phyloP scores from a whole-genome alignment of 1,284 basidiomycete species.

The Ceratobasidium sp. region DNA sequence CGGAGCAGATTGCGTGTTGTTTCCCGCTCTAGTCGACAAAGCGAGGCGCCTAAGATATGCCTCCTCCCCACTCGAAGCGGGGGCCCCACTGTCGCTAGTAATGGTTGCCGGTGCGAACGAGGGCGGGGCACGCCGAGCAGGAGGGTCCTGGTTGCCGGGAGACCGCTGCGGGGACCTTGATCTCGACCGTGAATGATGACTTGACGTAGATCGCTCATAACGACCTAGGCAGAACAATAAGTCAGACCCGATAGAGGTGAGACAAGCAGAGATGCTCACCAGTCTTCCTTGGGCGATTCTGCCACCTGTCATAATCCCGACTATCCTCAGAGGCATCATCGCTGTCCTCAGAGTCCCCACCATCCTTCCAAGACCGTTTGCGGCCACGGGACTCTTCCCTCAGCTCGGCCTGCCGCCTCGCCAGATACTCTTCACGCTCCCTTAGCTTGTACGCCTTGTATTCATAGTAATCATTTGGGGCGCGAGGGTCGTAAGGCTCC shows the following conservation, averaged over 20 bases:
- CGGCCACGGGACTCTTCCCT: slow-evolving; percentile 66
- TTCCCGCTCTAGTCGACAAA: slow-evolving; percentile 61
- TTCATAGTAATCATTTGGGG: slow-evolving; percentile 89
- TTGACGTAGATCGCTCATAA: slow-evolving; percentile 66
- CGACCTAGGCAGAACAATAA: slow-evolving; percentile 56
- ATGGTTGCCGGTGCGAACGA: slow-evolving; percentile 46
- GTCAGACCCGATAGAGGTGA: slow-evolving; percentile 46
- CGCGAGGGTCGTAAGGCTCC: slow-evolving; percentile 82
- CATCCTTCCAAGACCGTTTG: slow-evolving; percentile 70
- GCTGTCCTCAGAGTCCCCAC: slow-evolving; percentile 74
- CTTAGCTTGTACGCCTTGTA: slow-evolving; percentile 82
- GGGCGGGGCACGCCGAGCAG: slow-evolving; percentile 52
- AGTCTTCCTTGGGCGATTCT: slow-evolving; percentile 71
- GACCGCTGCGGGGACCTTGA: slow-evolving; percentile 30
- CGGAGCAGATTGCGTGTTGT: slow-evolving; percentile 62
- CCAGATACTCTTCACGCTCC: slow-evolving; percentile 76
- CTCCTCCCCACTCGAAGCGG: slow-evolving; percentile 70
- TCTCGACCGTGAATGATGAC: slow-evolving; percentile 46
- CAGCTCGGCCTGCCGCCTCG: slow-evolving; percentile 67
- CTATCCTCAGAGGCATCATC: slow-evolving; percentile 64
- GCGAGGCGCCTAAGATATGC: slow-evolving; percentile 74
- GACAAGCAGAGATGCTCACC: slow-evolving; percentile 62
- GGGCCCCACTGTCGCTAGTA: slow-evolving; percentile 52
- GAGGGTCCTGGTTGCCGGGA: slow-evolving; percentile 24
- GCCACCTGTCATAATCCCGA: slow-evolving; percentile 66